Base-by-base conservation (phyloP, 345 rosid species). In the Euphorbia peplus region DNA sequence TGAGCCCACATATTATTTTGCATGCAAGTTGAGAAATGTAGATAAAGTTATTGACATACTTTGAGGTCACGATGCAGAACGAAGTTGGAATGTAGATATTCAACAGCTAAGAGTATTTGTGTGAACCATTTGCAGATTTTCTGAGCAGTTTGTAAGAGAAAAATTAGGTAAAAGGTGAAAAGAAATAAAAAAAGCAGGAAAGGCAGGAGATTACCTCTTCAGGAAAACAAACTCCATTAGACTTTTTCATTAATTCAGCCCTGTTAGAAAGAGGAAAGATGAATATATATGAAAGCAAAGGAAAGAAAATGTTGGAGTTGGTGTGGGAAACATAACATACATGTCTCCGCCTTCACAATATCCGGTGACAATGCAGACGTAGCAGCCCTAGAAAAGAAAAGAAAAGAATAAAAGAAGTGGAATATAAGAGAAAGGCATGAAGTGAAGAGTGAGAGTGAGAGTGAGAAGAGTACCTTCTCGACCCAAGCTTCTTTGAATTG, bases 271-370 rank as follows among this genome's bases (percentile, higher is more conserved):
- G 48, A 56, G 64, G 22, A 8, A 68, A 61, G 14, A 66, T n/a
- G n/a, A n/a, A n/a, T n/a, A n/a, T n/a, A n/a, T n/a, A n/a, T n/a
- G n/a, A n/a, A n/a, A n/a, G n/a, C n/a, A n/a, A n/a, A n/a, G n/a
- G n/a, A n/a, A n/a, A n/a, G n/a, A n/a, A n/a, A n/a, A 41, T 52
- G 57, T 48, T 44, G 39, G 47, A 64, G n/a, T n/a, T n/a, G n/a
- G n/a, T n/a, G n/a, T n/a, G n/a, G n/a, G n/a, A n/a, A n/a, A n/a
- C n/a, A n/a, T n/a, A 73, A 87, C 96, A 86, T 87, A 95, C 99
- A 95, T 95, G 81, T 95, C 97, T 82, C 99, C 99, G 50, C 99
- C 99, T 86, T 95, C 99, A 73, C 99, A 95, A 75, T 95, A 95
- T 78, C 99, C 97, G 7, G 97, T 91, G 70, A 91, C 97, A 76